Conservation (phyloP, 2,329 filamentous ascomycete genomes). For the Dryadomyces quercivorus region DNA sequence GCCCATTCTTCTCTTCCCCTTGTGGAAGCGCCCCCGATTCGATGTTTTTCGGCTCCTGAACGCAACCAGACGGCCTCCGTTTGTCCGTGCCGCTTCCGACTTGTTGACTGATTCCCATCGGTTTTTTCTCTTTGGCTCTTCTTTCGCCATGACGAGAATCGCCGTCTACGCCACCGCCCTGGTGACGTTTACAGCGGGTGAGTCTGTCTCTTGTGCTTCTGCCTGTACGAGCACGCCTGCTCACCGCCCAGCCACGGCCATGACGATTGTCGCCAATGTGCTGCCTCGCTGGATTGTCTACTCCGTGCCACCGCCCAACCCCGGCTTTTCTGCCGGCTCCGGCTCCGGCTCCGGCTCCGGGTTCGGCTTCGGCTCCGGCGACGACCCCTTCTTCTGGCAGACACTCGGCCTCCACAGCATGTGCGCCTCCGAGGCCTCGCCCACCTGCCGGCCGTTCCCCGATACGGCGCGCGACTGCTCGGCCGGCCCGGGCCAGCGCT, state of each 20-base stretch:
- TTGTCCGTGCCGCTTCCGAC: too few relatives aligned
- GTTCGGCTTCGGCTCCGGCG: constrained; percentile 22
- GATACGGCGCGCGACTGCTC: constrained; percentile 47
- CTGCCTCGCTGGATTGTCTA: constrained; percentile 63
- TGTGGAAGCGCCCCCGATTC: not conserved
- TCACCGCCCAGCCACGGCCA: constrained; percentile 56
- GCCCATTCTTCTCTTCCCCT: not conserved
- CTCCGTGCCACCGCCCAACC: constrained; percentile 25
- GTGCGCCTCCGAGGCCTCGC: constrained; percentile 58
- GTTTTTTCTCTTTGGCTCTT: not conserved
- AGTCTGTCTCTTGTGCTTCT: constrained; percentile 13
- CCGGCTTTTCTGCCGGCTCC: not conserved
- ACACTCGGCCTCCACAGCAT: constrained; percentile 69
- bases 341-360: constrained; percentile 16
- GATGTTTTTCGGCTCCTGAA: not conserved
- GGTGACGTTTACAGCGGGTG: constrained; percentile 30
- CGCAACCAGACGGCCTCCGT: too few relatives aligned
- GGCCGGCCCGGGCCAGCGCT: constrained; percentile 40
- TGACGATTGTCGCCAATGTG: constrained; percentile 58
- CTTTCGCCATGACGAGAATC: constrained; percentile 27
- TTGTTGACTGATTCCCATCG: not conserved
- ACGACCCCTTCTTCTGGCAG: constrained; percentile 36
- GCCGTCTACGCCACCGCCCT: constrained; percentile 30
- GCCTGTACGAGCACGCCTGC: too few relatives aligned
- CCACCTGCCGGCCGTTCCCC: constrained; percentile 56